Base-by-base conservation (phyloP, 495 filamentous ascomycete species). In the Neurospora sp. region DNA sequence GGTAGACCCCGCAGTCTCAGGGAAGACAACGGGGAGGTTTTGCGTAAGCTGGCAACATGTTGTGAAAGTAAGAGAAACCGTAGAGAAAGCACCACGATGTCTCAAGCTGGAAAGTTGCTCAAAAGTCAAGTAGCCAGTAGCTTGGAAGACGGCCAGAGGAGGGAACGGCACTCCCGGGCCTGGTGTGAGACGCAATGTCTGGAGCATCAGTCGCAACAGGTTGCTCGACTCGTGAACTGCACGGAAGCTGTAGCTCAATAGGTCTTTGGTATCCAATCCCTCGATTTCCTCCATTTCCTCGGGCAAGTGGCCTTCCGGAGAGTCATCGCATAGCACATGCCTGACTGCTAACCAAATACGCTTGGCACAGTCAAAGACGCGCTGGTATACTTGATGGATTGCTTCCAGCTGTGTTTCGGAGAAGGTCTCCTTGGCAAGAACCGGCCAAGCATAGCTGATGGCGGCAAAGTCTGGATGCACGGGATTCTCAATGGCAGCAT, bases 51-150 rank as follows among this genome's bases (percentile, higher is more conserved):
- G 82, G 78, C 95, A 98, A 75, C 93, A 95, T 21, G 85, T 86
- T 1, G 90, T 85, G 77, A 97, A 98, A 0, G 94, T 96, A 71
- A 92, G 90, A 7, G 96, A 92, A 4, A 98, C 95, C 7, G 94
- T 94, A 0, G 94, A 94, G 78, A 98, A 98, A 21, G 96, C 96
- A 70, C 96, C 96, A 73, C 96, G 87, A 79, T 99, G 96, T 15
- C 96, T 89, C 69, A 98, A 86, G 54, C 89, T 90, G 0, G 92
- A 89, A 3, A 99, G 85, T 79, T 98, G 93, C 31, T 86, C 87
- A 76, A 98, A 96, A 59, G 91, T 89, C 0, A 94, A 81, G 24
- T 86, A 81, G 24, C 94, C 94, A 21, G 94, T 88, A 0, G 81
- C 71, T 39, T 82, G 78, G 72, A 91, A 88, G n/a, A 86, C 78